A percentile compares a stretch with the other conserved stretches of the same genome.
Evolutionary conservation across 768 basidiomycete genomes (phyloP).

Genomic region (Lentinula sp.): DNA sequence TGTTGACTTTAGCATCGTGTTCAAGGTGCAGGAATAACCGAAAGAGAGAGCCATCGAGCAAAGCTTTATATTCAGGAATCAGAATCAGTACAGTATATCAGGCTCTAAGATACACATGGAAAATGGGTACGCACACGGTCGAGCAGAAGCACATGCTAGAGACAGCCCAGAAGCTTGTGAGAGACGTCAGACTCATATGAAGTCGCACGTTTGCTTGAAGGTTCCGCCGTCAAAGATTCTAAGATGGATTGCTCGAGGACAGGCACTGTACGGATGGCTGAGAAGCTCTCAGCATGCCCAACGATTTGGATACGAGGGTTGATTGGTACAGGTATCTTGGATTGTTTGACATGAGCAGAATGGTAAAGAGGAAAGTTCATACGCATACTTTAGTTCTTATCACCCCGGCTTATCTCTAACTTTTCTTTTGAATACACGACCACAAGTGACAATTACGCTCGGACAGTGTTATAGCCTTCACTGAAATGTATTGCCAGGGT

Average conservation of each 20-base stretch:
- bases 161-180: neutral
- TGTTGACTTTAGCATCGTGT: neutral
- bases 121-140: neutral
- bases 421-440: neutral
- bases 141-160: neutral
- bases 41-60: neutral
- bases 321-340: no score
- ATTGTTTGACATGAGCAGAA: no score
- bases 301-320: no score
- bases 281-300: no score
- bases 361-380: neutral
- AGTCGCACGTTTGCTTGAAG: no score
- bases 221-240: no score
- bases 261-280: no score
- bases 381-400: neutral
- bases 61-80: neutral
- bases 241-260: no score
- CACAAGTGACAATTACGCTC: neutral
- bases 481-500: constrained; percentile 10
- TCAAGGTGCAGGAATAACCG: neutral
- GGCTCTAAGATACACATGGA: neutral
- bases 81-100: neutral
- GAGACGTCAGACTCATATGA: neutral
- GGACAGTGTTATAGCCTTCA: neutral
- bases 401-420: no score